Conservation (phyloP, 2,329 filamentous ascomycete species). For the Colletotrichum plurivorum region DNA sequence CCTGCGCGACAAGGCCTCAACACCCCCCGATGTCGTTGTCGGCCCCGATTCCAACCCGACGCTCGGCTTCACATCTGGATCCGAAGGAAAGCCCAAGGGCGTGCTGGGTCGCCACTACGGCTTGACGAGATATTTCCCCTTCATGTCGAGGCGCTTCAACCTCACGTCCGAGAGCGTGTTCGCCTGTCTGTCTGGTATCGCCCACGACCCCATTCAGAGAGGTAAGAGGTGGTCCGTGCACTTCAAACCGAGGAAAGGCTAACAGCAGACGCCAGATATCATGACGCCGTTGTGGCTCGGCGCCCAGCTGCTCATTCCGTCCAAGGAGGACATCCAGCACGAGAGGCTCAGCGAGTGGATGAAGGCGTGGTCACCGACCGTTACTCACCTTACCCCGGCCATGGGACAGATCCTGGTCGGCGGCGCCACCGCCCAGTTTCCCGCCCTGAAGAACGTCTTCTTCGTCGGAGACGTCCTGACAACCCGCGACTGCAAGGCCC, state of each 20-base stretch:
- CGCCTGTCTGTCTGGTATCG: slow-evolving; percentile 83
- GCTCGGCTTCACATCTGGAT: slow-evolving; percentile 80
- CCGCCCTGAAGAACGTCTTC: slow-evolving; percentile 83
- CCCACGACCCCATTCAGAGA: slow-evolving; percentile 78
- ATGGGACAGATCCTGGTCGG: slow-evolving; percentile 98
- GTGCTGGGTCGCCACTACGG: slow-evolving; percentile 90
- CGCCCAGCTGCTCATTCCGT: slow-evolving; percentile 24
- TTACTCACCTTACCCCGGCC: slow-evolving; percentile 92
- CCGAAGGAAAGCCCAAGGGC: slow-evolving; percentile 68
- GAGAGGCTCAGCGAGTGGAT: slow-evolving; percentile 93
- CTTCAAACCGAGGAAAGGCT: too few species aligned
- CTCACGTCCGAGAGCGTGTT: slow-evolving; percentile 81
- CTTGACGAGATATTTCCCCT: slow-evolving; percentile 88
- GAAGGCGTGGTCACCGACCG: slow-evolving; percentile 77
- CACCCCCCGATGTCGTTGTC: slow-evolving; percentile 79
- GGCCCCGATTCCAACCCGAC: slow-evolving; percentile 89
- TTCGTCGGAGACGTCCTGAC: slow-evolving; percentile 94
- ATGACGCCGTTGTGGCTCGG: slow-evolving; percentile 91
- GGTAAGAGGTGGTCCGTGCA: too few species aligned
- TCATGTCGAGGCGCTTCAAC: slow-evolving; percentile 90
- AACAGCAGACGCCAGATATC: slow-evolving; percentile 66
- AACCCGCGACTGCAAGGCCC: slow-evolving; percentile 81
- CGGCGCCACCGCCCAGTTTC: slow-evolving; percentile 83
- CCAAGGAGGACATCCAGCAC: slow-evolving; percentile 83
- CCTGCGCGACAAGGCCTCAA: slow-evolving; percentile 51